phyloP scores from a whole-genome alignment of 2,329 filamentous ascomycete species.

The Escovopsis sp. region DNA sequence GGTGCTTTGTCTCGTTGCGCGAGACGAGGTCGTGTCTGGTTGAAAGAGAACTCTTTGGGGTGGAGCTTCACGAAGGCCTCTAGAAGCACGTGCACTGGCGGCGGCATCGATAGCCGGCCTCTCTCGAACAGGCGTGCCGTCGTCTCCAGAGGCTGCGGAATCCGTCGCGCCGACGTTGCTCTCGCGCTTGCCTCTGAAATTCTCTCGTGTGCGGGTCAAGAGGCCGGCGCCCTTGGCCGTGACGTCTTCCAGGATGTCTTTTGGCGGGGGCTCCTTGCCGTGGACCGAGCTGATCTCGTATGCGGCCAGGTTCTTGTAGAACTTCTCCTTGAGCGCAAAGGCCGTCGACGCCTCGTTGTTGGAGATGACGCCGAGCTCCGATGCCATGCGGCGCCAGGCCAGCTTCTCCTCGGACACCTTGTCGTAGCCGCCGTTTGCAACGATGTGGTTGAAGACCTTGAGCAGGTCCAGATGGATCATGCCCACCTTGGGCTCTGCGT shows the following conservation, averaged over 20 bases:
- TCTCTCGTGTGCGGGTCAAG: constrained; percentile 65
- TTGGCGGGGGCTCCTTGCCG: constrained; percentile 68
- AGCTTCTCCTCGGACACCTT: constrained; percentile 71
- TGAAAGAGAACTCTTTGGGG: constrained; percentile 75
- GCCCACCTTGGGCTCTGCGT: constrained; percentile 69
- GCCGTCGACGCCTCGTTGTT: constrained; percentile 69
- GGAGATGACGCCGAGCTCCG: constrained; percentile 60
- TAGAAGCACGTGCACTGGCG: constrained; percentile 42
- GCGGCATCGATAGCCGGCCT: constrained; percentile 34
- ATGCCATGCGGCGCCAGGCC: constrained; percentile 67
- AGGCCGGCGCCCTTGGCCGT: constrained; percentile 73
- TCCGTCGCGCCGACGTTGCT: constrained; percentile 37
- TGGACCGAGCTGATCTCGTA: constrained; percentile 73
- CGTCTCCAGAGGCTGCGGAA: constrained; percentile 44
- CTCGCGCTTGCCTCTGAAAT: constrained; percentile 42
- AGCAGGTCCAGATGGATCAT: constrained; percentile 61
- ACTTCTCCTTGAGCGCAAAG: constrained; percentile 73
- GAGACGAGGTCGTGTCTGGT: constrained; percentile 54
- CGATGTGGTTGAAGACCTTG: constrained; percentile 64
- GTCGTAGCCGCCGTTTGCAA: constrained; percentile 72
- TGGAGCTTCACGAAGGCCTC: constrained; percentile 66
- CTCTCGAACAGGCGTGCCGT: constrained; percentile 43
- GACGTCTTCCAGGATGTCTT: constrained; percentile 75
- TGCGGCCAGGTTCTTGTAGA: constrained; percentile 78
- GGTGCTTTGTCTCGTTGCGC: constrained; percentile 46